A percentile compares a stretch with the other conserved stretches of the same genome.
These are phyloP conservation scores for Cystobasidiaceae sp. DNA, from an alignment of 1,284 basidiomycete genomes.

Conservation along the genomic window DNA sequence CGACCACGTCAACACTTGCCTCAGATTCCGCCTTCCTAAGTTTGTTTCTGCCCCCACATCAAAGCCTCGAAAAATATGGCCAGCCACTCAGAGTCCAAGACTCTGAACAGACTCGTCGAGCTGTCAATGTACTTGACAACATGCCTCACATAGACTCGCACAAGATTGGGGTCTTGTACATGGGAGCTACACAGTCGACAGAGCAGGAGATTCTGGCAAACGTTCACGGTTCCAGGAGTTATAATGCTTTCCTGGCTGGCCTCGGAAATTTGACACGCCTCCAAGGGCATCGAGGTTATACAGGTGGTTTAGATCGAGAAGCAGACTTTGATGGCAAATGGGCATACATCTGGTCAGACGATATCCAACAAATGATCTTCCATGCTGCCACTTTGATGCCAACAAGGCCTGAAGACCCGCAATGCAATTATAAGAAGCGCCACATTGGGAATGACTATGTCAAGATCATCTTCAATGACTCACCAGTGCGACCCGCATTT, in stretches of 20 bases:
- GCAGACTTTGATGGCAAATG: slow-evolving; percentile 78
- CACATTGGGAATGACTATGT: slow-evolving; percentile 94
- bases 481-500: slow-evolving; percentile 76
- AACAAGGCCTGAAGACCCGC: slow-evolving; percentile 59
- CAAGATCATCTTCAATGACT: slow-evolving; percentile 96
- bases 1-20: not conserved
- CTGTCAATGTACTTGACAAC: slow-evolving; percentile 68
- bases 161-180: slow-evolving; percentile 94
- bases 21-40: slow-evolving; percentile 25
- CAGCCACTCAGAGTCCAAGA: slow-evolving; percentile 51
- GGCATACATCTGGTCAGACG: slow-evolving; percentile 98
- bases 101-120: slow-evolving; percentile 56
- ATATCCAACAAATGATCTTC: slow-evolving; percentile 90
- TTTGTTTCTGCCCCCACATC: slow-evolving; percentile 14
- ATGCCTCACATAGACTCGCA: slow-evolving; percentile 96
- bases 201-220: slow-evolving; percentile 87
- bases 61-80: slow-evolving; percentile 41
- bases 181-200: slow-evolving; percentile 78
- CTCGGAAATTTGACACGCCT: slow-evolving; percentile 83
- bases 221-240: slow-evolving; percentile 86
- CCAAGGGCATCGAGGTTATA: slow-evolving; percentile 67
- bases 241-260: slow-evolving; percentile 84
- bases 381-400: slow-evolving; percentile 99
- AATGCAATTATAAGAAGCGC: slow-evolving; percentile 76
- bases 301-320: slow-evolving; percentile 78